Evolutionary conservation across 179 eudicot species (phyloP), one percentile per base, ranked within the genome.

Genomic region (Actinidia polygama): DNA sequence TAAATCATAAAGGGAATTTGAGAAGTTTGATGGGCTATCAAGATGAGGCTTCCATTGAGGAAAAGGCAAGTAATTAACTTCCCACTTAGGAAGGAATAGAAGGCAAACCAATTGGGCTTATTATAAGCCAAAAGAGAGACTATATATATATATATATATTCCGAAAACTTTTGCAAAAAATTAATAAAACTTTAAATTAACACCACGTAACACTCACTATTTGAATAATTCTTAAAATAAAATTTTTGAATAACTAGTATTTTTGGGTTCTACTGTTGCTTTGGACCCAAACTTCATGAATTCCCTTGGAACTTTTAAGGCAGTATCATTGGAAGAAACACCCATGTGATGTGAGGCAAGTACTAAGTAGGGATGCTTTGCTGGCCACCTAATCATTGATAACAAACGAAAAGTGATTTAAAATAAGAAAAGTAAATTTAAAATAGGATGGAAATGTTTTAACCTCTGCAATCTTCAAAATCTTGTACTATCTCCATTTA

Each of bases 341-440:
- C 36, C 36, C 36, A 30, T n/a, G n/a, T n/a, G 44, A 23, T 21
- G 78, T 24, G 59, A 74, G 78, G 78, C 78, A 74, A 73, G 10
- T 50, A n/a, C n/a, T n/a, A n/a, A n/a, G n/a, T 30, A 50, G 7
- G 61, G 78, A 74, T 51, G 78, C 78, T 61, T 49, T 8, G 46
- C 62, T 53, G 40, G 59, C 61, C 23, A 24, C 46, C 62, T 53
- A 74, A 74, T 74, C 78, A 53, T 74, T 53, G 61, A n/a, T 16
- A 47, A n/a, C 40, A 51, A 2, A 50, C 18, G 55, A n/a, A 21
- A 10, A 4, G 7, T 6, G 2, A 7, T 7, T 18, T 19, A 1
- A 7, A 44, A 7, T 1, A 54, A 51, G 62, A 74, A 24, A 74
- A 26, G n/a, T 4, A 74, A 24, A 74, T 24, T 18, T 54, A 16